A percentile compares a stretch with the other conserved stretches of the same genome.
Evolutionary conservation across 2,329 filamentous ascomycete species (phyloP).

Genomic region (Phialophora macrospora): DNA sequence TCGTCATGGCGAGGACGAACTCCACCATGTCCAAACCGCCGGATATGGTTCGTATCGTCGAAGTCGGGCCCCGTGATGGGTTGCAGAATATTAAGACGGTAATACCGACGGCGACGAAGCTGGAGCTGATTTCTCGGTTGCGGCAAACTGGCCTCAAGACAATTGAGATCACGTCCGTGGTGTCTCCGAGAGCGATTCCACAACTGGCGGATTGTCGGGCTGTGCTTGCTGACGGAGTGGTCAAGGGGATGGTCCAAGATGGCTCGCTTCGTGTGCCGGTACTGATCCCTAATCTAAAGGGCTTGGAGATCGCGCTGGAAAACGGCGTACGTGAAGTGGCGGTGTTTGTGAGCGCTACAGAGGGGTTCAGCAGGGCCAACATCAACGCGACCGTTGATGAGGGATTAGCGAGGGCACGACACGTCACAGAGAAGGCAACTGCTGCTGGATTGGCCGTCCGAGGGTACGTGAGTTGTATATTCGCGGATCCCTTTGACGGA

Average conservation of each 20-base stretch:
- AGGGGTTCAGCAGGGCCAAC: conserved; percentile 52
- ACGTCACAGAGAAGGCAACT: conserved; percentile 43
- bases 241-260: conserved; percentile 11
- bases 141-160: conserved; percentile 70
- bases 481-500: conserved; percentile 56
- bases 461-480: conserved; percentile 49
- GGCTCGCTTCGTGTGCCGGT: conserved; percentile 45
- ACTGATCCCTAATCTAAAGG: conserved; percentile 49
- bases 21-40: background rate
- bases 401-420: conserved; percentile 44
- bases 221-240: conserved; percentile 29
- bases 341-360: conserved; percentile 50
- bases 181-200: conserved; percentile 82
- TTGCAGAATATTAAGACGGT: conserved; percentile 79
- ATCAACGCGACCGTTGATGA: conserved; percentile 50
- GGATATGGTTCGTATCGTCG: conserved; percentile 65
- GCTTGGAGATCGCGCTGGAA: conserved; percentile 62
- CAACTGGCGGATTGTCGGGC: conserved; percentile 61
- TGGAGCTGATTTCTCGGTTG: conserved; percentile 73
- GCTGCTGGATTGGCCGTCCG: conserved; percentile 43
- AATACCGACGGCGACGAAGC: conserved; percentile 73
- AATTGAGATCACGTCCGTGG: conserved; percentile 83
- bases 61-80: conserved; percentile 85
- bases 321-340: conserved; percentile 47
- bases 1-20: background rate